Evolutionary conservation across 805 yeast species (phyloP).

Genomic region (Wickerhamomyces bisporus): DNA sequence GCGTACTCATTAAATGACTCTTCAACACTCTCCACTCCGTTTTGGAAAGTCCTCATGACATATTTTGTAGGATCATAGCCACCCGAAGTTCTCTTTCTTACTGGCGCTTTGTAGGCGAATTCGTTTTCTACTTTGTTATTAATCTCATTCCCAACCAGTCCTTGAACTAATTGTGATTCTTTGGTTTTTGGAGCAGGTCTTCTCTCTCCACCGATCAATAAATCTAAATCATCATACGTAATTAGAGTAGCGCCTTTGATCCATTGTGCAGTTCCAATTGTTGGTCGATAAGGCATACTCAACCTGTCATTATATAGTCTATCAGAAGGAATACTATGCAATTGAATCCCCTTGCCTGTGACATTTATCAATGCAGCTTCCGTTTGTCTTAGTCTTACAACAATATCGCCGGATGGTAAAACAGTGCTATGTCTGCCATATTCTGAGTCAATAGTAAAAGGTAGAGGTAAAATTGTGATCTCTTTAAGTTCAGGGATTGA

Average conservation of each 20-base stretch:
- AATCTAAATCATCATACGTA: constrained; percentile 57
- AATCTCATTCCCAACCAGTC: constrained; percentile 11
- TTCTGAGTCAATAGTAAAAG: constrained; percentile 35
- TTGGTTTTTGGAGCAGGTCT: constrained; percentile 55
- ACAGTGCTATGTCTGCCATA: constrained; percentile 40
- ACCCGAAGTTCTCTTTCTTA: constrained; percentile 30
- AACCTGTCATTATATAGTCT: constrained; percentile 64
- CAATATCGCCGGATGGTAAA: constrained; percentile 50
- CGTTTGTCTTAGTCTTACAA: constrained; percentile 49
- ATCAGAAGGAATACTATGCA: constrained; percentile 35
- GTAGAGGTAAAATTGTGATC: constrained; percentile 41
- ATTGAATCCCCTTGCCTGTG: constrained; percentile 35
- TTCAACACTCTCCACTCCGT: constrained; percentile 48
- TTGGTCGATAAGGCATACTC: constrained; percentile 73
- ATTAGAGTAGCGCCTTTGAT: constrained; percentile 69
- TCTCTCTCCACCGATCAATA: constrained; percentile 67
- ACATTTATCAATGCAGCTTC: constrained; percentile 50
- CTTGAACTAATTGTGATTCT: constrained; percentile 55
- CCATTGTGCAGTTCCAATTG: constrained; percentile 77
- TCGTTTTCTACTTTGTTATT: constrained; percentile 13
- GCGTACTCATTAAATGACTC: constrained; percentile 56
- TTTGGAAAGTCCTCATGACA: constrained; percentile 41
- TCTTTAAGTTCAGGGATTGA: constrained; percentile 64
- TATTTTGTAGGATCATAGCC: constrained; percentile 37
- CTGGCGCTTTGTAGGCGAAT: constrained; percentile 43